Conservation (phyloP, 169 alveolate genomes). For the Eimeria sp. region DNA sequence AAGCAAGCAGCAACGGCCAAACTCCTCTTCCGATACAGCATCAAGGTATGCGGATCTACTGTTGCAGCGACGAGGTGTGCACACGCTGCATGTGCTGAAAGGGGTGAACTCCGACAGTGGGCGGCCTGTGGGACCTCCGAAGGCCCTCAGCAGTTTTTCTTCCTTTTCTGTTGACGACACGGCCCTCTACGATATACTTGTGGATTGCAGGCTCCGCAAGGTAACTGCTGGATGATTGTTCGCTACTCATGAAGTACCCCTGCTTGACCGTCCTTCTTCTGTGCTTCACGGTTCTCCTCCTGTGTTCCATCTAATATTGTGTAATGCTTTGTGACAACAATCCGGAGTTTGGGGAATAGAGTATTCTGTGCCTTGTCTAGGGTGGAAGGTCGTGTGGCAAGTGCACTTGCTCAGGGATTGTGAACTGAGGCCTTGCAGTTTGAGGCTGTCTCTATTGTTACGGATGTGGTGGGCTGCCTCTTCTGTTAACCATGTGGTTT, state of each 20-base stretch:
- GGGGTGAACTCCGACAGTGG: constrained; percentile 80
- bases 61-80: constrained; percentile 51
- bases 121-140: constrained; percentile 62
- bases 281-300: neutral
- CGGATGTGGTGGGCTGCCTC: no score
- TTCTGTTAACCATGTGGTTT: neutral
- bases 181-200: constrained; percentile 65
- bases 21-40: neutral
- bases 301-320: neutral
- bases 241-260: neutral
- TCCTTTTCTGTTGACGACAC: neutral
- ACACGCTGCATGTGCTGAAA: constrained; percentile 57
- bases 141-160: constrained; percentile 28
- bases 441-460: neutral
- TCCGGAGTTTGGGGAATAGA: neutral
- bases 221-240: constrained; percentile 8
- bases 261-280: neutral
- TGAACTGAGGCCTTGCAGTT: neutral
- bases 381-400: neutral
- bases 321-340: neutral
- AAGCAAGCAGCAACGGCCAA: neutral
- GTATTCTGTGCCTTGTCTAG: neutral
- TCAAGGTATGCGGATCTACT: neutral
- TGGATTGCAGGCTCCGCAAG: constrained; percentile 73
- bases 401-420: neutral